Evolutionary conservation across 2,329 filamentous ascomycete genomes (phyloP).

Genomic region (Dothistroma pini): DNA sequence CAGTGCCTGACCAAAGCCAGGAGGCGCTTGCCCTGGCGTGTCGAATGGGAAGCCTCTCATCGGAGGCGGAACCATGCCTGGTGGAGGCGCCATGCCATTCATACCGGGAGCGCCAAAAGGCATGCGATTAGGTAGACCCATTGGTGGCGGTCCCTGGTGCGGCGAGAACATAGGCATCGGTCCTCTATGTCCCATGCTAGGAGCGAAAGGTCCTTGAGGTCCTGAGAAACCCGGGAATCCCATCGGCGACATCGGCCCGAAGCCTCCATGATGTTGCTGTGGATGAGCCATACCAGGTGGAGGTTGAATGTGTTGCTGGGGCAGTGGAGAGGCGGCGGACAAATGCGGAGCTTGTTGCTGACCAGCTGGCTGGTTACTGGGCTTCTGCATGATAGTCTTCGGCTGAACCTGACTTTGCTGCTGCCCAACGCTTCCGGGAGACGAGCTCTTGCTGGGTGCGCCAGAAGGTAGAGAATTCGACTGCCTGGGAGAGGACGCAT

Average conservation of each 20-base stretch:
- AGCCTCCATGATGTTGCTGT: constrained; percentile 39
- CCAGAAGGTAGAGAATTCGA: constrained; percentile 51
- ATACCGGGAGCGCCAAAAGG: constrained; percentile 56
- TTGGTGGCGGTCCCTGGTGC: constrained; percentile 48
- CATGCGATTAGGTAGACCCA: constrained; percentile 41
- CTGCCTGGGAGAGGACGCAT: constrained; percentile 65
- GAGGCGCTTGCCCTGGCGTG: constrained; percentile 42
- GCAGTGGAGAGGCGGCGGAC: constrained; percentile 38
- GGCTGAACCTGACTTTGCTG: constrained; percentile 63
- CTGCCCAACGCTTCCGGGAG: constrained; percentile 58
- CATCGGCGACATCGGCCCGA: constrained; percentile 49
- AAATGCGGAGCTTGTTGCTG: constrained; percentile 41
- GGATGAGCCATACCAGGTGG: constrained; percentile 54
- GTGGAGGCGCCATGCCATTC: constrained; percentile 43
- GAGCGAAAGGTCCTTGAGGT: constrained; percentile 52
- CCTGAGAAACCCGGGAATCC: constrained; percentile 55
- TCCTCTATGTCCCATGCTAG: constrained; percentile 50
- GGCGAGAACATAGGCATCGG: constrained; percentile 52
- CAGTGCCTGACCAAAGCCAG: constrained; percentile 51
- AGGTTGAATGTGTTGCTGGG: constrained; percentile 57
- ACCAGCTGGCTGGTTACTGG: constrained; percentile 51
- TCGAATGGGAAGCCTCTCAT: constrained; percentile 54
- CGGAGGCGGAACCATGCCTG: constrained; percentile 55
- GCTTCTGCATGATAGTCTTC: constrained; percentile 61
- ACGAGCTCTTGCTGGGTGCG: constrained; percentile 52